Evolutionary conservation across 345 rosid species (phyloP).

Genomic region (Euphorbia peplus): DNA sequence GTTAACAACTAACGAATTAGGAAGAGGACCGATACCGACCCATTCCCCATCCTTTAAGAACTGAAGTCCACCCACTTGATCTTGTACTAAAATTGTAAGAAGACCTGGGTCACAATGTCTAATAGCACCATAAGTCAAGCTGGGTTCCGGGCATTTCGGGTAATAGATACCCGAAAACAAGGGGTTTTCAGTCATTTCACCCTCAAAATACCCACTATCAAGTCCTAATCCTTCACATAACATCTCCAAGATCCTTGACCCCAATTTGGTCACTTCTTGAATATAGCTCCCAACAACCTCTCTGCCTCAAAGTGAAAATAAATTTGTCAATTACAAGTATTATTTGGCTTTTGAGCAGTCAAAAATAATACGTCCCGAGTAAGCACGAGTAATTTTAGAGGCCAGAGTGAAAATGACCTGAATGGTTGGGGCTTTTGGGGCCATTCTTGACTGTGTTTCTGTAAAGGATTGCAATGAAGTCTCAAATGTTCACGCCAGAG

Average conservation of each 20-base stretch:
- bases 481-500: constrained; percentile 33
- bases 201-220: background rate
- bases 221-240: constrained; percentile 20
- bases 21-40: background rate
- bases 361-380: too few relatives aligned
- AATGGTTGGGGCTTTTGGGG: constrained; percentile 24
- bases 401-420: constrained; percentile 13
- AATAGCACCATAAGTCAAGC: background rate
- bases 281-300: constrained; percentile 17
- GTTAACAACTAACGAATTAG: background rate
- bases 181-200: background rate
- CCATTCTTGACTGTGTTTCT: constrained; percentile 24
- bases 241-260: constrained; percentile 10
- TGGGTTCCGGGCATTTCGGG: background rate
- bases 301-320: background rate
- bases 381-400: too few relatives aligned
- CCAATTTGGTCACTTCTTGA: constrained; percentile 22
- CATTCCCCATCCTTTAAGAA: background rate
- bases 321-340: too few relatives aligned
- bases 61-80: background rate
- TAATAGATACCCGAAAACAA: background rate
- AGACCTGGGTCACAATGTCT: background rate
- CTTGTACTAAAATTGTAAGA: background rate
- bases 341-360: too few relatives aligned
- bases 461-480: constrained; percentile 20